Evolutionary conservation across 768 basidiomycete genomes (phyloP).

Genomic region (Lactarius tabidus): DNA sequence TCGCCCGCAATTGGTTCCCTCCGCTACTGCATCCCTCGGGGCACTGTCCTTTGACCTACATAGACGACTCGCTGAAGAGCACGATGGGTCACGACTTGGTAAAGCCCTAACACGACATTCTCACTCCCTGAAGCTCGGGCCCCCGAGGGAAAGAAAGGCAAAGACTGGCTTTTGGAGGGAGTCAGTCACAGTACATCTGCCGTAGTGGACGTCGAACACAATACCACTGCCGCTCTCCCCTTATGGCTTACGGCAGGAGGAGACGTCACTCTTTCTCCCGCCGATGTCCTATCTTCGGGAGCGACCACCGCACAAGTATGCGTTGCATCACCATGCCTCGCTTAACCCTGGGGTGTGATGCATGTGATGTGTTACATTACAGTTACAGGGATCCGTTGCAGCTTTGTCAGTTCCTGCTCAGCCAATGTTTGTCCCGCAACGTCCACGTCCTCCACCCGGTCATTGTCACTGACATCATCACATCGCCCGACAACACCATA

Average conservation of each 20-base stretch:
- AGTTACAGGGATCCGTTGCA: conserved; percentile 31
- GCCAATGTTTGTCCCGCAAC: conserved; percentile 30
- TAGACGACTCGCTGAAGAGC: conserved; percentile 35
- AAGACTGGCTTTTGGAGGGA: conserved; percentile 31
- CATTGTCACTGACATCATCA: conserved; percentile 21
- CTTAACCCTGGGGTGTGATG: too few species aligned
- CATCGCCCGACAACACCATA: conserved; percentile 24
- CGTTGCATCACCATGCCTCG: conserved; percentile 24
- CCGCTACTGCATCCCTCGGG: conserved; percentile 22
- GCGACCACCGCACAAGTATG: conserved; percentile 33
- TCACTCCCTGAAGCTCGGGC: conserved; percentile 26
- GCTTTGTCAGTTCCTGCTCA: conserved; percentile 34
- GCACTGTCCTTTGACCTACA: conserved; percentile 32
- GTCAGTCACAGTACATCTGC: conserved; percentile 28
- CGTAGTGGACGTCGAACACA: neutral
- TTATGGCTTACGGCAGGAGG: conserved; percentile 13
- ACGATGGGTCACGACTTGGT: conserved; percentile 37
- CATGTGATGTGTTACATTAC: neutral
- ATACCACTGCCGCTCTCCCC: neutral
- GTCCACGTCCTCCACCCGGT: conserved; percentile 30
- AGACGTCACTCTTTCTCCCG: neutral
- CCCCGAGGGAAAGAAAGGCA: conserved; percentile 20
- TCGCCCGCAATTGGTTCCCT: conserved; percentile 37
- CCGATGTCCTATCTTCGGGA: conserved; percentile 28
- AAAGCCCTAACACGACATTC: conserved; percentile 32